Evolutionary conservation across 2,329 filamentous ascomycete species (phyloP).

Genomic region (Pestalotiopsis fici): DNA sequence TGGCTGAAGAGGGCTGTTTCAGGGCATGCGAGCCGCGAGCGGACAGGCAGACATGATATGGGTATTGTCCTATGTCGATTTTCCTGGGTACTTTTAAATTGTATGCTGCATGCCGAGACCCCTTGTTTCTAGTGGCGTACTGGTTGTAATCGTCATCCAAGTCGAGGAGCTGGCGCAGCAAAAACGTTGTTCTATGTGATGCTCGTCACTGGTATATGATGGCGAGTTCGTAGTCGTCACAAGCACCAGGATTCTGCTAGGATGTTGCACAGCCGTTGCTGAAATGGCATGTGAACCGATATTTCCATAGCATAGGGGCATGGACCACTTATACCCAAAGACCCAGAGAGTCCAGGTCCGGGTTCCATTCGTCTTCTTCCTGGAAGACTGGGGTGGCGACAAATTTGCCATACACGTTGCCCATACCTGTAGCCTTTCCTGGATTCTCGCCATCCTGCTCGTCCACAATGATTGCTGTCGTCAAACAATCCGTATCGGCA

Average conservation of each 20-base stretch:
- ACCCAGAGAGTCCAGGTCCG: conserved; percentile 29
- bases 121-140: background rate
- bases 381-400: conserved; percentile 59
- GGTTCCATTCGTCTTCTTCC: conserved; percentile 59
- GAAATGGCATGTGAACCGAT: background rate
- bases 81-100: background rate
- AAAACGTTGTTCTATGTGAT: background rate
- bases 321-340: background rate
- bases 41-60: background rate
- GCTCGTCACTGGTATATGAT: background rate
- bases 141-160: background rate
- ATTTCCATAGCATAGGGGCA: background rate
- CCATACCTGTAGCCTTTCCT: conserved; percentile 61
- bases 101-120: background rate
- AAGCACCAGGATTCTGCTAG: background rate
- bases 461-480: conserved; percentile 61
- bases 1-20: background rate
- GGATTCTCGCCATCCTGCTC: conserved; percentile 50
- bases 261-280: background rate
- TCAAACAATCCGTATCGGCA: conserved; percentile 53
- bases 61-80: background rate
- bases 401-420: conserved; percentile 63
- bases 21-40: background rate
- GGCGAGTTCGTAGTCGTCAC: background rate
- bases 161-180: background rate